Base-by-base conservation (phyloP, 1,139 yeast species). In the Debaryomycetaceae sp. region DNA sequence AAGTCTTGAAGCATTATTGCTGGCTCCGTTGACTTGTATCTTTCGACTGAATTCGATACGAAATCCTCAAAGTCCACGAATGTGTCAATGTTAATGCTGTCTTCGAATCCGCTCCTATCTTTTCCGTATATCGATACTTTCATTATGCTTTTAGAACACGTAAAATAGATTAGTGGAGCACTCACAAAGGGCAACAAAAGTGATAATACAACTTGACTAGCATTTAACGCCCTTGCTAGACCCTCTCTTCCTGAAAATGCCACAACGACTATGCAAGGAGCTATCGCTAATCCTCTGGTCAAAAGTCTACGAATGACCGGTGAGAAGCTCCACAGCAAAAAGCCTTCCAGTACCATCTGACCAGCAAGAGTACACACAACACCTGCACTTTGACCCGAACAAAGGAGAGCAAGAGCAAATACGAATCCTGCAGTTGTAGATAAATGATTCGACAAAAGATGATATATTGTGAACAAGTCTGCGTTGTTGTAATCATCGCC, bases 371-470 rank as follows among this genome's bases (percentile, higher is more conserved):
- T 93, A 59, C 97, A 93, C n/a, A 93, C 96, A 30, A 95, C 87
- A 41, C 99, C 98, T 1, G 99, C 98, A 58, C 96, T 87, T 61
- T 91, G 96, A 17, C 99, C 99, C n/a, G 96, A 87, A 60, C 91
- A 90, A 43, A 93, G 72, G 63, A 93, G 78, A 1, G 98, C 98
- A 39, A 90, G 68, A 1, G 97, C 97, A 70, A 93, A 93, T 1
- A 93, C 83, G 31, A 89, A 74, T 5, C 98, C 99, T 0, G 98
- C 98, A 2, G 90, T 85, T n/a, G 87, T 85, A 1, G 96, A 87
- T 39, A 93, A 76, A 56, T 86, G 88, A 38, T 75, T 68, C 5
- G 83, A 73, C 23, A 93, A 76, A 63, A 91, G 74, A 47, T 85
- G 79, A 62, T 91, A 88, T 50, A 93, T 88, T 11, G 96, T 83